phyloP scores from a whole-genome alignment of 768 basidiomycete species.

The Boletus subparvulus region DNA sequence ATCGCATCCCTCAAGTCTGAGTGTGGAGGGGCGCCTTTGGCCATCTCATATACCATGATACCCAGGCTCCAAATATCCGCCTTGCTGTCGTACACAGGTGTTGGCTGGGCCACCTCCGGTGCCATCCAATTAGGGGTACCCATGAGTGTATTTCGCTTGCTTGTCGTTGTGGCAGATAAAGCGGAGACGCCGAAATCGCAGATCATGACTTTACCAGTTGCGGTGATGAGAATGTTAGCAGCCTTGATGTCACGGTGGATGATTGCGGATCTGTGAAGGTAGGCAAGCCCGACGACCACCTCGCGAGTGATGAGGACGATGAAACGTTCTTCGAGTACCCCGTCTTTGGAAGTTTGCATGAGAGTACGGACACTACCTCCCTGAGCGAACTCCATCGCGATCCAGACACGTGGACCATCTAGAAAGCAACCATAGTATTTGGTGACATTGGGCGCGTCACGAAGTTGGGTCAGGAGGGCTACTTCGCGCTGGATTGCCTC shows the following conservation, averaged over 20 bases:
- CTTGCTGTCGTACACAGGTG: slow-evolving; percentile 92
- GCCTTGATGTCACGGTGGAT: slow-evolving; percentile 99
- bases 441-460: slow-evolving; percentile 88
- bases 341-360: slow-evolving; percentile 81
- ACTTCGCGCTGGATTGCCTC: slow-evolving; percentile 97
- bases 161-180: slow-evolving; percentile 74
- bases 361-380: slow-evolving; percentile 92
- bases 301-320: slow-evolving; percentile 86
- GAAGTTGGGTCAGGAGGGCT: slow-evolving; percentile 83
- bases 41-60: slow-evolving; percentile 95
- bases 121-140: slow-evolving; percentile 99
- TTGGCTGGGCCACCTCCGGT: slow-evolving; percentile 89
- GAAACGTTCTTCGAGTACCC: slow-evolving; percentile 84
- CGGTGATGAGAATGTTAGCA: slow-evolving; percentile 91
- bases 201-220: slow-evolving; percentile 87
- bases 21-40: slow-evolving; percentile 94
- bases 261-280: slow-evolving; percentile 90
- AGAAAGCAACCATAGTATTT: slow-evolving; percentile 96
- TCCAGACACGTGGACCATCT: slow-evolving; percentile 96
- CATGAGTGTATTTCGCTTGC: slow-evolving; percentile 94
- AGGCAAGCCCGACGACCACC: slow-evolving; percentile 80
- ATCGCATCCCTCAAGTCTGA: slow-evolving; percentile 79
- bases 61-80: slow-evolving; percentile 99
- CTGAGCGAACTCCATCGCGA: slow-evolving; percentile 96
- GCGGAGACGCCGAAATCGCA: slow-evolving; percentile 99